phyloP scores from a whole-genome alignment of 768 basidiomycete species.

The Astraeus odoratus region DNA sequence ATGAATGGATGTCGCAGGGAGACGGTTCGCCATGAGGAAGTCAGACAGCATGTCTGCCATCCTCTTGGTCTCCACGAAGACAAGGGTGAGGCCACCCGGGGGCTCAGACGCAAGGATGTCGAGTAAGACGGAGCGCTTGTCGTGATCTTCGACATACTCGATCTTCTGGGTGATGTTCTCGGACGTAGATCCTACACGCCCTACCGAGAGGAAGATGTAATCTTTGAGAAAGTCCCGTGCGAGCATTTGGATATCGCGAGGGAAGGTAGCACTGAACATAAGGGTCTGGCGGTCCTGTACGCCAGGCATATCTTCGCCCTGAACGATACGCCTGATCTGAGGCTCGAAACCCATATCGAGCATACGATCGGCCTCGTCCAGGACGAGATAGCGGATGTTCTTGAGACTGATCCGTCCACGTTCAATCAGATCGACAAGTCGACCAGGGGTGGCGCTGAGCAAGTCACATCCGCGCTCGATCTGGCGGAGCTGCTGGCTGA shows the following conservation, averaged over 20 bases:
- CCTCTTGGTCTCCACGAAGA: constrained; percentile 99
- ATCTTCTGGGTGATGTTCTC: constrained; percentile 99
- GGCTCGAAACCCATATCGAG: constrained; percentile 99
- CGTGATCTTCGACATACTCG: constrained; percentile 94
- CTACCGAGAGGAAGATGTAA: constrained; percentile 97
- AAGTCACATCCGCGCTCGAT: constrained; percentile 98
- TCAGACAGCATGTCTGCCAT: constrained; percentile 99
- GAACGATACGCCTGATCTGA: constrained; percentile 96
- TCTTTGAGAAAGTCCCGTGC: constrained; percentile 96
- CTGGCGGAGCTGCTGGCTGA: constrained; percentile 86
- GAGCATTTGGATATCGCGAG: constrained; percentile 95
- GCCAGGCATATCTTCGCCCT: constrained; percentile 98
- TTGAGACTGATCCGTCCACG: constrained; percentile 93
- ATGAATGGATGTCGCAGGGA: constrained; percentile 95
- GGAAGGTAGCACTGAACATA: constrained; percentile 99
- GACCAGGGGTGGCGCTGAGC: constrained; percentile 93
- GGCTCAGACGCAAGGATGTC: constrained; percentile 82
- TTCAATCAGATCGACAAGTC: constrained; percentile 97
- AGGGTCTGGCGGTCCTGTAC: constrained; percentile 89
- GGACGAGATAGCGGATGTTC: constrained; percentile 95
- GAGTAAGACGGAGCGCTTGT: constrained; percentile 94
- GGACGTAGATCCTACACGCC: constrained; percentile 95
- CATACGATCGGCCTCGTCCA: constrained; percentile 99
- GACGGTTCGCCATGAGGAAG: constrained; percentile 76
- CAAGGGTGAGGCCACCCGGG: constrained; percentile 73